These are phyloP conservation scores for Pichia thaimueangensis DNA, from an alignment of 805 yeast genomes.

Conservation along the genomic window DNA sequence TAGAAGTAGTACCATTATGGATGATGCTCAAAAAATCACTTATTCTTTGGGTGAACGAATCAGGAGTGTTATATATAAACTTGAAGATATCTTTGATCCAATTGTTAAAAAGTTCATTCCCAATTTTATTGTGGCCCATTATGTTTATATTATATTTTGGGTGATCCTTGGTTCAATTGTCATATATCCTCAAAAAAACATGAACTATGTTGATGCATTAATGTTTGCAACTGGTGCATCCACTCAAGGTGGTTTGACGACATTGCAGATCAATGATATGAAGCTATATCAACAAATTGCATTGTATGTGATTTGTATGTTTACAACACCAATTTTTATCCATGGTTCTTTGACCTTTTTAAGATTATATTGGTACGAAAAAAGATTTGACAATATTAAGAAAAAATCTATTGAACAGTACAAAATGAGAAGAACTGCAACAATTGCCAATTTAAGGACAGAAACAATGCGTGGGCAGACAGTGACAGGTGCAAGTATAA, in stretches of 20 bases:
- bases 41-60: constrained; percentile 25
- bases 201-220: constrained; percentile 68
- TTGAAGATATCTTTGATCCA: constrained; percentile 37
- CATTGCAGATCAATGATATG: constrained; percentile 60
- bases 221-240: constrained; percentile 71
- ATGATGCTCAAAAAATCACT: constrained; percentile 12
- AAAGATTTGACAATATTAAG: constrained; percentile 77
- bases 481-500: constrained; percentile 8
- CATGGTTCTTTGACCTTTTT: constrained; percentile 73
- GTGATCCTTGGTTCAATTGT: constrained; percentile 65
- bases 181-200: constrained; percentile 66
- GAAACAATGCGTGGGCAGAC: constrained; percentile 23
- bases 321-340: constrained; percentile 84
- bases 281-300: constrained; percentile 74
- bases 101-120: constrained; percentile 38
- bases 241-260: constrained; percentile 90
- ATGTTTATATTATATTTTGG: constrained; percentile 58
- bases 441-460: constrained; percentile 46
- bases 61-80: constrained; percentile 32
- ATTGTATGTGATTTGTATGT: constrained; percentile 52
- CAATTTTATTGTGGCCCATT: constrained; percentile 59
- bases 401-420: constrained; percentile 70
- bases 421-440: constrained; percentile 75
- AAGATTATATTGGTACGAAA: constrained; percentile 84
- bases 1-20: constrained; percentile 11